phyloP scores from a whole-genome alignment of 169 alveolate species.

The Eimeria sp. region DNA sequence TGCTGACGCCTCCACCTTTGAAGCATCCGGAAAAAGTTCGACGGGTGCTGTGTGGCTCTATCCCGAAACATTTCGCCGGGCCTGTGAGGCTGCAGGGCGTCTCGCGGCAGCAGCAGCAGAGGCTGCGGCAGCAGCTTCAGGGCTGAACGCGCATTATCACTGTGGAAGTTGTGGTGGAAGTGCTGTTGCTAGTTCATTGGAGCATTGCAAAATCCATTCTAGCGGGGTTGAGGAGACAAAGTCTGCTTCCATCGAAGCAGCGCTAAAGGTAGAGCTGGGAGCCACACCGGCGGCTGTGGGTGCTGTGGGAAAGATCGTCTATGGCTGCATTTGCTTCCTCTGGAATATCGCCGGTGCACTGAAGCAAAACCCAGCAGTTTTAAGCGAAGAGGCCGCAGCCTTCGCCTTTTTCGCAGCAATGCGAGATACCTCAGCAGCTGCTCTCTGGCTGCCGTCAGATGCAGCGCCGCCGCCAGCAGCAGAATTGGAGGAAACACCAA shows the following conservation, averaged over 20 bases:
- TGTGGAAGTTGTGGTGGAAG: neutral
- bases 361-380: slow-evolving; percentile 1
- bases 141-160: neutral
- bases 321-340: slow-evolving; percentile 1
- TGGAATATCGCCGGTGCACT: slow-evolving; percentile 58
- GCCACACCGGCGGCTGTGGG: neutral
- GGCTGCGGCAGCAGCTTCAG: neutral
- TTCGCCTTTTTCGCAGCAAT: slow-evolving; percentile 18
- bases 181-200: neutral
- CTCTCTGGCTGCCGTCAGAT: slow-evolving; percentile 15
- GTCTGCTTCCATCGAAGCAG: neutral
- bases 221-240: neutral
- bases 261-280: neutral
- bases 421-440: slow-evolving; percentile 31
- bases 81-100: slow-evolving; percentile 33
- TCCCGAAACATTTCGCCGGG: slow-evolving; percentile 30
- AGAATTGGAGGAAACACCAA: neutral
- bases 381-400: neutral
- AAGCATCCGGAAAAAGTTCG: neutral
- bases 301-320: neutral
- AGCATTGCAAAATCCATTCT: neutral
- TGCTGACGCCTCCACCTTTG: neutral
- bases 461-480: neutral
- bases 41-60: neutral
- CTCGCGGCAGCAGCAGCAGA: slow-evolving; percentile 35